Conservation (phyloP, 768 basidiomycete species). For the Russula sp. region DNA sequence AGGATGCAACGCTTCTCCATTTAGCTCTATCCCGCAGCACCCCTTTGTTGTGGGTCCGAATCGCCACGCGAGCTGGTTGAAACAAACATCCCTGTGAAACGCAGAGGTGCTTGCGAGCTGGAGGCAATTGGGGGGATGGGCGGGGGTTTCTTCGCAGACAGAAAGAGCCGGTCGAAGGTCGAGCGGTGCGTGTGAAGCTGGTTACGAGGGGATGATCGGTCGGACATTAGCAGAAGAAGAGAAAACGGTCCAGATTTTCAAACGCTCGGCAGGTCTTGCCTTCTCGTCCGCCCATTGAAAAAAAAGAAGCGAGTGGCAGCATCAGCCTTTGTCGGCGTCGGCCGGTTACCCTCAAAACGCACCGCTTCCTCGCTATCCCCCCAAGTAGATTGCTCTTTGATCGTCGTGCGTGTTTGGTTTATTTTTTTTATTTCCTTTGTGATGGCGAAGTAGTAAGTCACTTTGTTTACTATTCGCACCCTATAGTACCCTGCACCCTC, state of each 20-base stretch:
- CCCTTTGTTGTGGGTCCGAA: not conserved
- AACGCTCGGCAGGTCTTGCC: slow-evolving; percentile 7
- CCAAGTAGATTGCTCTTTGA: not conserved
- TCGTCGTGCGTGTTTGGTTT: slow-evolving; percentile 9
- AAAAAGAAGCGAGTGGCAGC: not conserved
- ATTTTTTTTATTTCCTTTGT: not conserved
- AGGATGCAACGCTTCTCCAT: not conserved
- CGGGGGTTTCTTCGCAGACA: not conserved
- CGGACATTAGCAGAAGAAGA: slow-evolving; percentile 26
- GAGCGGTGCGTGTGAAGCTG: slow-evolving; percentile 15
- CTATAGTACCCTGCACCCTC: slow-evolving; percentile 18
- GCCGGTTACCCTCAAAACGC: not conserved
- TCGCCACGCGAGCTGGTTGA: not conserved
- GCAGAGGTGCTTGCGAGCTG: not conserved
- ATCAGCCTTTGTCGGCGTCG: slow-evolving; percentile 6
- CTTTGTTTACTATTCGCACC: slow-evolving; percentile 10
- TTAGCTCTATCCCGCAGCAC: not conserved
- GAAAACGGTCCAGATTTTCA: slow-evolving; percentile 9
- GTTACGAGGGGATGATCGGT: slow-evolving; percentile 25
- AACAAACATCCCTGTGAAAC: not conserved
- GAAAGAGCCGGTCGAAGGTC: not conserved
- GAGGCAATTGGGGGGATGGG: not conserved
- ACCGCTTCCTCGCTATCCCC: not conserved
- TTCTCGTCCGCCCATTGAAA: slow-evolving; percentile 4
- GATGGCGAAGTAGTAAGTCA: slow-evolving; percentile 17